phyloP scores from a whole-genome alignment of 768 basidiomycete genomes.

The Suillus lakei region DNA sequence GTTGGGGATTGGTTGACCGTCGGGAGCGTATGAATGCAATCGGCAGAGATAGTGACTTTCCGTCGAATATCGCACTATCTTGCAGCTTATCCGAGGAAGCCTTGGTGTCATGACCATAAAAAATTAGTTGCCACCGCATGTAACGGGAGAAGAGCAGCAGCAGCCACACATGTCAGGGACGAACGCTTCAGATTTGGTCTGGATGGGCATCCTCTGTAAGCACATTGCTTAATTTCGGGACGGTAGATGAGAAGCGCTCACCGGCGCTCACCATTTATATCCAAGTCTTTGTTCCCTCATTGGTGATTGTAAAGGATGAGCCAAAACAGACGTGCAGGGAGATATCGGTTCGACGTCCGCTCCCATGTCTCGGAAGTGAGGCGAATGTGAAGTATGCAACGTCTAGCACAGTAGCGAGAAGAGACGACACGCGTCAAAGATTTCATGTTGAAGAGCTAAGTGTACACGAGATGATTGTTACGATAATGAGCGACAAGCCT shows the following conservation, averaged over 20 bases:
- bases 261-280: constrained; percentile 3
- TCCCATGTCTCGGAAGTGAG: background rate
- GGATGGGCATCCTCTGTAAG: background rate
- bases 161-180: background rate
- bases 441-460: background rate
- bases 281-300: background rate
- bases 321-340: background rate
- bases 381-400: background rate
- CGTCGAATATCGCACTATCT: background rate
- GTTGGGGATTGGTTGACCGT: background rate
- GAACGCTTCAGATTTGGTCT: background rate
- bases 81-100: background rate
- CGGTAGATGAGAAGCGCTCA: background rate
- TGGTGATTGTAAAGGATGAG: background rate
- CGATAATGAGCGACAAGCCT: background rate
- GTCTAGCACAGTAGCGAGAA: background rate
- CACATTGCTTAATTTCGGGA: constrained; percentile 5
- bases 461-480: background rate
- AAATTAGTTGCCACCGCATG: background rate
- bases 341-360: background rate
- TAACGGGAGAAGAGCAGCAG: background rate
- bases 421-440: background rate
- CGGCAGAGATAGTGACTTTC: background rate
- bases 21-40: background rate
- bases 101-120: background rate